Evolutionary conservation across 2,329 filamentous ascomycete genomes (phyloP).

Genomic region (Scytalidium lignicola): DNA sequence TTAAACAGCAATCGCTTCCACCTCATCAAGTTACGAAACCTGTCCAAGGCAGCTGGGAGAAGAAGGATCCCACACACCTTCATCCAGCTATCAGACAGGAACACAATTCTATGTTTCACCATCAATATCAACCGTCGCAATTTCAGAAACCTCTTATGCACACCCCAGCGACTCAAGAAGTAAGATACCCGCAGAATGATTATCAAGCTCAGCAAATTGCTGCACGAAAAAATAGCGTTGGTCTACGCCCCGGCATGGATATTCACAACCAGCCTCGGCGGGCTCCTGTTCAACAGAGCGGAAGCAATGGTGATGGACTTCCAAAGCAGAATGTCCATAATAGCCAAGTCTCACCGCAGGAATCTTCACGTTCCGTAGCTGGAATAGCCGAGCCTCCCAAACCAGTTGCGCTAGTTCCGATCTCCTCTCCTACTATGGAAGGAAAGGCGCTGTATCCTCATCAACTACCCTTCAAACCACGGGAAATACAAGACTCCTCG

Average conservation of each 20-base stretch:
- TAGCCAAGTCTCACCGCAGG: neutral
- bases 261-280: neutral
- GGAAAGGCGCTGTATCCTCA: constrained; percentile 17
- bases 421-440: neutral
- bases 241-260: neutral
- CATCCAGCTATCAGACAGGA: constrained; percentile 35
- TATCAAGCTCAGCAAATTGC: neutral
- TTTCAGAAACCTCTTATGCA: constrained; percentile 4
- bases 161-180: neutral
- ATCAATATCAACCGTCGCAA: constrained; percentile 14
- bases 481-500: neutral
- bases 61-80: constrained; percentile 19
- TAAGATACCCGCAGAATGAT: neutral
- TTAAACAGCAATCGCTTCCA: constrained; percentile 7
- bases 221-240: neutral
- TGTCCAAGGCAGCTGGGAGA: constrained; percentile 16
- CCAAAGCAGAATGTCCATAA: neutral
- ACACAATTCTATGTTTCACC: constrained; percentile 20
- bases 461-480: constrained; percentile 16
- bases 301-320: neutral
- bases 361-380: neutral
- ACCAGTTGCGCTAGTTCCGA: neutral
- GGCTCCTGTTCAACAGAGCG: neutral
- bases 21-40: constrained; percentile 6
- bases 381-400: constrained; percentile 3